A percentile compares a stretch with the other conserved stretches of the same genome.
Conservation (phyloP, 1,139 yeast genomes). For the Pichia kudriavzevii region DNA sequence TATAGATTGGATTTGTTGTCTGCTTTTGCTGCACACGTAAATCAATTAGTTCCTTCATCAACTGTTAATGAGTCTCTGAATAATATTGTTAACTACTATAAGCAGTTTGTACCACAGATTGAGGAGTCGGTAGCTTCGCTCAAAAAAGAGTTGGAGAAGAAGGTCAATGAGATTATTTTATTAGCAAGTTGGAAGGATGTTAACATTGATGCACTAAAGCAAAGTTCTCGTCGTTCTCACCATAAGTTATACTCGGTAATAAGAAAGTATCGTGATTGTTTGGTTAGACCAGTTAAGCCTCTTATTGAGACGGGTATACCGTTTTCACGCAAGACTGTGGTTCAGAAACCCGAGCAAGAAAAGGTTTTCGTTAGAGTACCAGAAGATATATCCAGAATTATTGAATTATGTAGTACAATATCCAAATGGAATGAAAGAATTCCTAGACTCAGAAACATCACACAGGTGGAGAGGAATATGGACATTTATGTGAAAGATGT, state of each 20-base stretch:
- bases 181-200: constrained; percentile 98
- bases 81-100: constrained; percentile 59
- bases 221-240: constrained; percentile 87
- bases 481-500: constrained; percentile 37
- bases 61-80: constrained; percentile 37
- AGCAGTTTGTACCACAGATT: constrained; percentile 51
- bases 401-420: constrained; percentile 19
- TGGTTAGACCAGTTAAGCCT: constrained; percentile 46
- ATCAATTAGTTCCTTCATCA: constrained; percentile 21
- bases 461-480: constrained; percentile 51
- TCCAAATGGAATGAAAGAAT: constrained; percentile 17
- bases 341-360: not conserved
- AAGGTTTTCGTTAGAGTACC: constrained; percentile 8
- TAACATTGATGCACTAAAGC: constrained; percentile 85
- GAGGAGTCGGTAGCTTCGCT: constrained; percentile 37
- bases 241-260: constrained; percentile 74
- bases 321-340: constrained; percentile 16
- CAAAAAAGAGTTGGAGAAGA: constrained; percentile 60
- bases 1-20: constrained; percentile 50
- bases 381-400: constrained; percentile 14
- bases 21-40: constrained; percentile 54
- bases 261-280: constrained; percentile 65
- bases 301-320: constrained; percentile 58
- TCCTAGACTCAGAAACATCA: constrained; percentile 36
- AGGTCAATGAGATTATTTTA: constrained; percentile 73